Evolutionary conservation across 2,329 filamentous ascomycete species (phyloP).

Genomic region (Aspergillus nomiae): DNA sequence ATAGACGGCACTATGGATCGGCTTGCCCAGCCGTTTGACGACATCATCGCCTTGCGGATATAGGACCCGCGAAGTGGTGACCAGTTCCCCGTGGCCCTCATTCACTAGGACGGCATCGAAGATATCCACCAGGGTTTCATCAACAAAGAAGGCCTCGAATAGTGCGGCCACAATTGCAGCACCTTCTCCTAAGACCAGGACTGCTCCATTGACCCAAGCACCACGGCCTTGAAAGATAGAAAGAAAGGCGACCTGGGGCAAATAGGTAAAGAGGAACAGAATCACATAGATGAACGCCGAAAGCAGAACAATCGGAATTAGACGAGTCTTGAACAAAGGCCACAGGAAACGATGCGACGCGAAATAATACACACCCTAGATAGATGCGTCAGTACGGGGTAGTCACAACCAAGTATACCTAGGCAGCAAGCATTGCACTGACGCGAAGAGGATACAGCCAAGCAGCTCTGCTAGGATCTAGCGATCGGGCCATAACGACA

Average conservation of each 20-base stretch:
- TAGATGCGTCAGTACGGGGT: constrained; percentile 9
- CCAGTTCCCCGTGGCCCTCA: constrained; percentile 68
- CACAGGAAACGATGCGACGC: constrained; percentile 74
- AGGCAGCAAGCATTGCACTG: constrained; percentile 21
- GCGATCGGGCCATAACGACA: constrained; percentile 19
- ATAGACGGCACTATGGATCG: constrained; percentile 74
- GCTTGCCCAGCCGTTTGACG: constrained; percentile 79
- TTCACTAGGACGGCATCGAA: constrained; percentile 86
- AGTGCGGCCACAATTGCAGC: constrained; percentile 64
- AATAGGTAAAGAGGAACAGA: constrained; percentile 83
- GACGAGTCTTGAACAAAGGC: constrained; percentile 74
- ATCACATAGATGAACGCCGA: constrained; percentile 81
- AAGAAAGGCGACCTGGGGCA: constrained; percentile 87
- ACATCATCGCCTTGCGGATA: constrained; percentile 70
- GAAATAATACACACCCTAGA: constrained; percentile 79
- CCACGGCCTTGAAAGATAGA: constrained; percentile 82
- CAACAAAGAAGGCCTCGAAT: constrained; percentile 80
- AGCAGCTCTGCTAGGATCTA: constrained; percentile 36
- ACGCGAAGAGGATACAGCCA: constrained; percentile 54
- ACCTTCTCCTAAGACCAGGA: constrained; percentile 74
- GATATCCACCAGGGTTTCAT: constrained; percentile 75
- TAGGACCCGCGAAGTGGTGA: constrained; percentile 66
- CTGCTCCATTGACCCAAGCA: constrained; percentile 87
- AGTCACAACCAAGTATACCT: background rate
- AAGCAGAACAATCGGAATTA: constrained; percentile 79